Evolutionary conservation across 345 rosid genomes (phyloP).

Genomic region (Lumnitzera littorea): DNA sequence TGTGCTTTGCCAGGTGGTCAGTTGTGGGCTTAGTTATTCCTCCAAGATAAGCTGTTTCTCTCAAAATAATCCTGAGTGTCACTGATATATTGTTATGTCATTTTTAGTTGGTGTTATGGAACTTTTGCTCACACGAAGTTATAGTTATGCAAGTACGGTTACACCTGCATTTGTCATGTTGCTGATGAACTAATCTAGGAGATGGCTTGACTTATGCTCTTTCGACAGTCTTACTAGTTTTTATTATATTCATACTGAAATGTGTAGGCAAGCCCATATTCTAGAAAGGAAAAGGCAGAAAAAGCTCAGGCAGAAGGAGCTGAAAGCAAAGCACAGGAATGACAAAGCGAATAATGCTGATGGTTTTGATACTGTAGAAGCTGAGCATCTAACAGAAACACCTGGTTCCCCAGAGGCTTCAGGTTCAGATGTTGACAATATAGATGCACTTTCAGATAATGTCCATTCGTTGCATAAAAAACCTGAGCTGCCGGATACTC

Average conservation of each 20-base stretch:
- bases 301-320: conserved; percentile 80
- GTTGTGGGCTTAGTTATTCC: neutral
- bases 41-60: neutral
- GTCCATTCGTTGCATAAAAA: conserved; percentile 28
- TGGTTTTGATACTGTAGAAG: conserved; percentile 32
- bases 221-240: neutral
- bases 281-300: conserved; percentile 78
- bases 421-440: conserved; percentile 36
- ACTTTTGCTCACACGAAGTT: too few relatives aligned
- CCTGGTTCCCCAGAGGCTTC: conserved; percentile 28
- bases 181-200: too few relatives aligned
- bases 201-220: too few relatives aligned
- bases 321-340: conserved; percentile 53
- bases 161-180: too few relatives aligned
- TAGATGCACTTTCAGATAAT: conserved; percentile 25
- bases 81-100: too few relatives aligned
- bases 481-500: conserved; percentile 23
- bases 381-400: conserved; percentile 36
- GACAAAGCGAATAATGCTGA: conserved; percentile 27
- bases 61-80: too few relatives aligned
- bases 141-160: too few relatives aligned
- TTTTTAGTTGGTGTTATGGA: too few relatives aligned
- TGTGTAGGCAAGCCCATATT: conserved; percentile 63
- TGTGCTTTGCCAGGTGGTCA: neutral
- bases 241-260: conserved; percentile 8